Evolutionary conservation across 768 basidiomycete genomes (phyloP).

Genomic region (Amanita exitialis): DNA sequence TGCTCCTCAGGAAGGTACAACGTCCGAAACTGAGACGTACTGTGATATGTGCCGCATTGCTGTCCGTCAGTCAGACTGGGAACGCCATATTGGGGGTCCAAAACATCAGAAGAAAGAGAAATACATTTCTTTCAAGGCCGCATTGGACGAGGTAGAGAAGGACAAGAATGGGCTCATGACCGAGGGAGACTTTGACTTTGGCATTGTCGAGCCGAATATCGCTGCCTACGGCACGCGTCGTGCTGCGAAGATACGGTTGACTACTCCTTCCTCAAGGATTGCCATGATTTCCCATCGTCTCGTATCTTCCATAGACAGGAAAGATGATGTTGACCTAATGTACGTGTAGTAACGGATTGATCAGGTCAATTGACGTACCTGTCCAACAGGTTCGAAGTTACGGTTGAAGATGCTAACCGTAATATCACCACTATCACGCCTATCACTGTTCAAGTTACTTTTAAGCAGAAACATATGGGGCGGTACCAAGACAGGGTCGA

Average conservation of each 20-base stretch:
- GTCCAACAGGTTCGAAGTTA: constrained; percentile 1
- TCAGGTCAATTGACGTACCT: neutral
- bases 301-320: neutral
- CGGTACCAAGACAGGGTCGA: constrained; percentile 45
- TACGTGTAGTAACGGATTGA: neutral
- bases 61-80: constrained; percentile 21
- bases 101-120: constrained; percentile 27
- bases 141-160: constrained; percentile 40
- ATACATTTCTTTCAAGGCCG: constrained; percentile 29
- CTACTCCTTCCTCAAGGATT: constrained; percentile 14
- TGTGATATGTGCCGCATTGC: constrained; percentile 20
- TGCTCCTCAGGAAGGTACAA: constrained; percentile 11
- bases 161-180: constrained; percentile 45
- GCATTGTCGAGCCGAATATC: constrained; percentile 28
- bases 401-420: constrained; percentile 4
- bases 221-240: constrained; percentile 17
- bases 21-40: constrained; percentile 5
- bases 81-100: constrained; percentile 16
- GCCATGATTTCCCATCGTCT: constrained; percentile 1
- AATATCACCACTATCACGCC: constrained; percentile 5
- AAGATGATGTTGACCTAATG: neutral
- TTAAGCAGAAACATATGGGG: constrained; percentile 29
- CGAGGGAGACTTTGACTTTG: constrained; percentile 38
- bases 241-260: constrained; percentile 11
- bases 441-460: constrained; percentile 18